Conservation (phyloP, 768 basidiomycete genomes). For the Agrocybe pediades region DNA sequence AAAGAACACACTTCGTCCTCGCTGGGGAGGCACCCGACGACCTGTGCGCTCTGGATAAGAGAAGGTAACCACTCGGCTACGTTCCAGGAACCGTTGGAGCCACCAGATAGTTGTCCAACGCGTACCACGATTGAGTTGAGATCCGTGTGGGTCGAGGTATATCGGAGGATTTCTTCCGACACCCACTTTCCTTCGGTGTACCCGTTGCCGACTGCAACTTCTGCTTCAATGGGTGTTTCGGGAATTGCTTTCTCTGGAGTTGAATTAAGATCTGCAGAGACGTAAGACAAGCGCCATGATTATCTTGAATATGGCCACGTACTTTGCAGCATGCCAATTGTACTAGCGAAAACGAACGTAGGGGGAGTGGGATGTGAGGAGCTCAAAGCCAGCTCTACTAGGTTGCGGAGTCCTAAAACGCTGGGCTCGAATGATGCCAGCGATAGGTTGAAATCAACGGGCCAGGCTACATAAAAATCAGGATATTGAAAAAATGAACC, state of each 20-base stretch:
- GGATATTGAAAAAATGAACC: not conserved
- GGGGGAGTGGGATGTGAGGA: slow-evolving; percentile 18
- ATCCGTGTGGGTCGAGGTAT: slow-evolving; percentile 26
- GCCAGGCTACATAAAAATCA: slow-evolving; percentile 36
- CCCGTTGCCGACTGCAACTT: slow-evolving; percentile 32
- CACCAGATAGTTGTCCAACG: slow-evolving; percentile 46
- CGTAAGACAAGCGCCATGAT: not conserved
- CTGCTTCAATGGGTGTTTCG: slow-evolving; percentile 25
- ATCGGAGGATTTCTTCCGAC: slow-evolving; percentile 33
- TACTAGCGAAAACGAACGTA: slow-evolving; percentile 1
- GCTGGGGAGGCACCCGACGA: slow-evolving; percentile 33
- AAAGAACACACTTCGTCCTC: slow-evolving; percentile 27
- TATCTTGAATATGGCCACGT: not conserved
- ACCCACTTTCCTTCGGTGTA: slow-evolving; percentile 46
- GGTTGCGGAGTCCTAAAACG: slow-evolving; percentile 38
- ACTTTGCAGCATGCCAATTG: not conserved
- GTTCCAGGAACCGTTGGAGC: slow-evolving; percentile 44
- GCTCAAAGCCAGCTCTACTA: slow-evolving; percentile 37
- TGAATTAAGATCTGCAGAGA: not conserved
- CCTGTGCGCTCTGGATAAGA: slow-evolving; percentile 31
- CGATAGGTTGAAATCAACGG: slow-evolving; percentile 47
- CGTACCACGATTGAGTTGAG: slow-evolving; percentile 37
- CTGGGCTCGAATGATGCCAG: slow-evolving; percentile 45
- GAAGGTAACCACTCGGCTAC: slow-evolving; percentile 45
- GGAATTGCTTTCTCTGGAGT: slow-evolving; percentile 12